phyloP scores from a whole-genome alignment of 1,284 basidiomycete species.

The Ceratobasidium sp. region DNA sequence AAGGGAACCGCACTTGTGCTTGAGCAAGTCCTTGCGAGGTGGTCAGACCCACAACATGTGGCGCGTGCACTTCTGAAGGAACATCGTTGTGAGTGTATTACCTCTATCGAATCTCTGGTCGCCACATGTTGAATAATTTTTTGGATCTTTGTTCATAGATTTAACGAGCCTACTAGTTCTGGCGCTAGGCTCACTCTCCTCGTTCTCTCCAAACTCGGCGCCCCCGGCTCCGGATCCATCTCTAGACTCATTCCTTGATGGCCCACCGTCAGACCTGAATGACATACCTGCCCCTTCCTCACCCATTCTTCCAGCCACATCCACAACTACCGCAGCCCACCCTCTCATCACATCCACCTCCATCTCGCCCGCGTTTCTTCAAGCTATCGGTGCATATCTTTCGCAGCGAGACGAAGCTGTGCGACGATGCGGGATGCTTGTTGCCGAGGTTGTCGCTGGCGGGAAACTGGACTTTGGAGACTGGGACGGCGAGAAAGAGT shows the following conservation, averaged over 20 bases:
- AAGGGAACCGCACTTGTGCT: conserved; percentile 55
- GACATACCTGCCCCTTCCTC: conserved; percentile 73
- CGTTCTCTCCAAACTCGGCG: conserved; percentile 5
- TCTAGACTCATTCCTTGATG: neutral
- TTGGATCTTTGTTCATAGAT: conserved; percentile 28
- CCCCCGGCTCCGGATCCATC: neutral
- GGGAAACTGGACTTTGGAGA: conserved; percentile 83
- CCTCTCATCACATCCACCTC: conserved; percentile 59
- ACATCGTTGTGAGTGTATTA: conserved; percentile 55
- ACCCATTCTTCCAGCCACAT: conserved; percentile 69
- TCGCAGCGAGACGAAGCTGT: conserved; percentile 82
- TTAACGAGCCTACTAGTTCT: conserved; percentile 28
- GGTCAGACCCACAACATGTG: conserved; percentile 60
- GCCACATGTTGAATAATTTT: too few species aligned
- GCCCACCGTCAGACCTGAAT: conserved; percentile 70
- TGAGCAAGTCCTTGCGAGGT: conserved; percentile 55
- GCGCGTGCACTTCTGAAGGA: conserved; percentile 57
- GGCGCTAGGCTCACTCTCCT: conserved; percentile 9
- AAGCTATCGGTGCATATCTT: conserved; percentile 82
- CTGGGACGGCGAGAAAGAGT: conserved; percentile 76
- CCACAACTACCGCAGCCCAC: conserved; percentile 51
- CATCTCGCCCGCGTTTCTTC: conserved; percentile 75
- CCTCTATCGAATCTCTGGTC: too few species aligned
- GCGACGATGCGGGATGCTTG: conserved; percentile 93
- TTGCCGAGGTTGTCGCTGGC: conserved; percentile 84